Conservation (phyloP, 257 asterid species). For the Jaltomata sinuosa region DNA sequence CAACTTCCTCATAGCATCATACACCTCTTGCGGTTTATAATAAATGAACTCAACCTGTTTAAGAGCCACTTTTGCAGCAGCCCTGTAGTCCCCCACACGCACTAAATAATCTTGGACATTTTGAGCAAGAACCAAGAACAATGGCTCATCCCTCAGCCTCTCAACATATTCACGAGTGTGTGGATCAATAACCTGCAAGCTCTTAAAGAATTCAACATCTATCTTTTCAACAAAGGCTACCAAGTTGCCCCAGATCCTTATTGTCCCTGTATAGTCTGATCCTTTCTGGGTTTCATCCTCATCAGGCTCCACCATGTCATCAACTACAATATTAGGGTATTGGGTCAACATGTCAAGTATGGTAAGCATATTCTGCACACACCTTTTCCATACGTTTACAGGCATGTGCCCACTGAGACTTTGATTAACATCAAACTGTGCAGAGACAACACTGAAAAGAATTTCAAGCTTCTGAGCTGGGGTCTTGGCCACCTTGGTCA, state of each 20-base stretch:
- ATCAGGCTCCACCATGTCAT: slow-evolving; percentile 80
- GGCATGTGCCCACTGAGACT: slow-evolving; percentile 92
- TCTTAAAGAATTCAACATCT: slow-evolving; percentile 82
- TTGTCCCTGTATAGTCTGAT: slow-evolving; percentile 50
- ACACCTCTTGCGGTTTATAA: slow-evolving; percentile 92
- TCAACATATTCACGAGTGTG: slow-evolving; percentile 89
- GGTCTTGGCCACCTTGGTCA: slow-evolving; percentile 18
- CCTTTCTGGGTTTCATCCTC: slow-evolving; percentile 95
- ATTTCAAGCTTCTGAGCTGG: slow-evolving; percentile 15
- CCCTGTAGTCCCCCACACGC: slow-evolving; percentile 50
- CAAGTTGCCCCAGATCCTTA: slow-evolving; percentile 87
- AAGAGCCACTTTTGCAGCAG: slow-evolving; percentile 90
- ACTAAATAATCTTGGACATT: slow-evolving; percentile 78
- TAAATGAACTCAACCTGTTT: slow-evolving; percentile 81
- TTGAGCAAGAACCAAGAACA: slow-evolving; percentile 73
- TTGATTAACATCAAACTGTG: slow-evolving; percentile 63
- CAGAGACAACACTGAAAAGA: slow-evolving; percentile 42
- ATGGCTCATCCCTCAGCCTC: slow-evolving; percentile 89
- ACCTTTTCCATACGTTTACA: slow-evolving; percentile 82
- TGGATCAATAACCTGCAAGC: slow-evolving; percentile 93
- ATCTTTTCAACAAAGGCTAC: slow-evolving; percentile 86
- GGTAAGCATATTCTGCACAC: slow-evolving; percentile 63
- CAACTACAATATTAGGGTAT: slow-evolving; percentile 79
- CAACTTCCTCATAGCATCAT: slow-evolving; percentile 84
- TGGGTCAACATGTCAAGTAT: slow-evolving; percentile 73